Evolutionary conservation across 1,284 basidiomycete genomes (phyloP), one percentile per base, ranked within the genome.

Genomic region (Ganoderma leucocontextum): DNA sequence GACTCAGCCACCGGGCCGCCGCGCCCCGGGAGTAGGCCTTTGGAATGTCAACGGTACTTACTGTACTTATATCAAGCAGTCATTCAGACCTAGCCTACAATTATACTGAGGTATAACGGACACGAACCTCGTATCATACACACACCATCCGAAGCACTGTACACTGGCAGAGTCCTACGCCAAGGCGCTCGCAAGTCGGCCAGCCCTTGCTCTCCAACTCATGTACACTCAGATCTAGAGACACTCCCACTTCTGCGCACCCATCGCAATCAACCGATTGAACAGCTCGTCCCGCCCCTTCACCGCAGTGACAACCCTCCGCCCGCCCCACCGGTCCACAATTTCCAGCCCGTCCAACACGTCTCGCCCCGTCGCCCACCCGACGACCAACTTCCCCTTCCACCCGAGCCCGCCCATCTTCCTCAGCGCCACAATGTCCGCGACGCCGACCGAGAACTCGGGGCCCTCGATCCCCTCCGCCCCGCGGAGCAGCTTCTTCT

Each of bases 311-410:
- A 91, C 71, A 5, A 84, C 73, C 7, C 85, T 81, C 70, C 82
- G 79, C 78, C 88, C 88, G 22, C 88, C 88, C 17, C 68, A 72
- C 8, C 74, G 64, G 3, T 73, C 69, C 12, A 88, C 89, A 0
- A 91, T 85, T 60, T 87, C 81, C 55, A 92, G 75, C 8, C 76
- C 79, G 3, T 87, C 83, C 3, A 91, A 83, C 71, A 92, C 90
- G 22, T 81, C 79, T 61, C 83, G 63, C 65, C 85, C 86, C n/a
- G 84, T 81, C 42, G 76, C 77, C 88, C 89, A 91, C 12, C 89
- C 90, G n/a, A 92, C 90, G 17, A 90, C 69, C 36, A 76, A 76
- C 76, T 91, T 89, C 36, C 78, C 80, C 68, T 78, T 86, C n/a
- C 90, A 78, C 60, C 77, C 76, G 57, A 76, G 78, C 55, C 77